Evolutionary conservation across 352 stramenopile genomes (phyloP), one percentile per base, ranked within the genome.

Genomic region (Pythium volutum): DNA sequence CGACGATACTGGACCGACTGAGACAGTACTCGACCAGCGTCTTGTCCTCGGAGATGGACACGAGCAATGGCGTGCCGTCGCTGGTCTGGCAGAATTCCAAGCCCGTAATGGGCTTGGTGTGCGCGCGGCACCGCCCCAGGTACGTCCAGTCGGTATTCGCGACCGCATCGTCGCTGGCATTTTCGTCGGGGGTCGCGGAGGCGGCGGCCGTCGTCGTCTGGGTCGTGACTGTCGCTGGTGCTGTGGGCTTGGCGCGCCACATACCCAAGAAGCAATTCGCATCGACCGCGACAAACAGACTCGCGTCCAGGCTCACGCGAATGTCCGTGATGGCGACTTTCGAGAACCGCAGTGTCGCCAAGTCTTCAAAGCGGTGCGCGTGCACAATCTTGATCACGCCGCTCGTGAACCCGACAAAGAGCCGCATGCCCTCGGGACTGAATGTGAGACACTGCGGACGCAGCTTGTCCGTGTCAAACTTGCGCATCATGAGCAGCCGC

Each of bases 11-110:
- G 26, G 81, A 95, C 41, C 75, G 68, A 26, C 73, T 74, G 14
- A 98, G 72, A 41, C 91, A 92, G 66, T 97, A 97, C 73, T 98
- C 89, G 42, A 92, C 89, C 12, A 97, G 49, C 7, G 77, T 89
- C 49, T 85, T 76, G 58, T 98, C 93, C 53, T 96, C 84, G 29
- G 72, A 80, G 5, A 97, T 79, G 9, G 82, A 95, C 16, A 97
- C 84, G 7, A 98, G 75, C 46, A 89, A 69, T 3, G 79, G 76
- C n/a, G 81, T 64, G 11, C 83, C 86, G 31, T 95, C 87, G 34
- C 74, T 81, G 18, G 81, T 76, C 9, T 77, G 71, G 10, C 77
- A 81, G 61, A 97, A 98, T 67, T 96, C 86, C 16, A 98, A 55
- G 0, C 93, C 90, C 1, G 86, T 97, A 45, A 98, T 87, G 2